A percentile compares a stretch with the other conserved stretches of the same genome.
Conservation (phyloP, 2,329 filamentous ascomycete genomes). For the Podosphaera aphanis region DNA sequence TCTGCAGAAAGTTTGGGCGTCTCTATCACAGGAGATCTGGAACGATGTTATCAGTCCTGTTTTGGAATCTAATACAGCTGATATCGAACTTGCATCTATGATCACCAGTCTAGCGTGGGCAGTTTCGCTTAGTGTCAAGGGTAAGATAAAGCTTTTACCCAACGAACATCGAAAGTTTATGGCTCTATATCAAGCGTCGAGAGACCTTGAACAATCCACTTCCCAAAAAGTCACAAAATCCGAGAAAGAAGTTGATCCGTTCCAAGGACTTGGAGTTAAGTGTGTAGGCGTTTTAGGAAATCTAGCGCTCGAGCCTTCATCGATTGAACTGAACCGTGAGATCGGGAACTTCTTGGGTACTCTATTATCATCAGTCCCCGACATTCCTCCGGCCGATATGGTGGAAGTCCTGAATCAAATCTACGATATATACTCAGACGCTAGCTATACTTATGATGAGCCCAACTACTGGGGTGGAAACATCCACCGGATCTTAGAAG, state of each 20-base stretch:
- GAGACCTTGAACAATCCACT: slow-evolving; percentile 14
- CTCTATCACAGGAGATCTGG: slow-evolving; percentile 33
- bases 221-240: slow-evolving; percentile 5
- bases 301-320: slow-evolving; percentile 31
- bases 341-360: slow-evolving; percentile 39
- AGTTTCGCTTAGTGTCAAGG: slow-evolving; percentile 30
- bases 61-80: slow-evolving; percentile 34
- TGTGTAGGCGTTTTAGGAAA: slow-evolving; percentile 43
- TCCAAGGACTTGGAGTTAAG: slow-evolving; percentile 38
- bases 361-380: slow-evolving; percentile 23
- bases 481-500: slow-evolving; percentile 35
- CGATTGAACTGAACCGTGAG: slow-evolving; percentile 31
- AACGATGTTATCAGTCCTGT: slow-evolving; percentile 29
- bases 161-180: slow-evolving; percentile 41
- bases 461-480: slow-evolving; percentile 40
- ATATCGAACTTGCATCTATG: slow-evolving; percentile 36
- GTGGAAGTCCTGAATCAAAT: slow-evolving; percentile 43
- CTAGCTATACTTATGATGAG: slow-evolving; percentile 30
- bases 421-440: slow-evolving; percentile 44
- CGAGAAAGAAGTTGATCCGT: slow-evolving; percentile 24
- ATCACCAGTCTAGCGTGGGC: slow-evolving; percentile 44
- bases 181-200: slow-evolving; percentile 37
- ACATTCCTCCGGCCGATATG: slow-evolving; percentile 30
- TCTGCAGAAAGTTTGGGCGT: slow-evolving; percentile 30
- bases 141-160: slow-evolving; percentile 23